Base-by-base conservation (phyloP, 2,329 filamentous ascomycete species). In the Fusarium nodosum region DNA sequence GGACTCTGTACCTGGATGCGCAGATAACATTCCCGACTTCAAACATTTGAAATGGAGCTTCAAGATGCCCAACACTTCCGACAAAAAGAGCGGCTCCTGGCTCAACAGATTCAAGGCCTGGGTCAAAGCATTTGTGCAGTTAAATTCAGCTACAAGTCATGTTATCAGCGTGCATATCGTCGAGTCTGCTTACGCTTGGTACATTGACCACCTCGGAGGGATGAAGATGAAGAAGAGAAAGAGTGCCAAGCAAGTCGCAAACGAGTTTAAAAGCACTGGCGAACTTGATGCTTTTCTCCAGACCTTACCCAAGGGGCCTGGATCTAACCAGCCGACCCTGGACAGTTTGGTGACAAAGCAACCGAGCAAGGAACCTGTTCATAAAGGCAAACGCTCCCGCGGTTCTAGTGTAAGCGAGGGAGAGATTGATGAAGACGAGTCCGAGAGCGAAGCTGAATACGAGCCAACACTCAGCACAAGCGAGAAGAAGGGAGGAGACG, bases 91-190 rank as follows among this genome's bases (percentile, higher is more conserved):
- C 16, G 77, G 77, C 12, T 76, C 77, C 6, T 81, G 79, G 79
- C 62, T 68, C n/a, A 66, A 68, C n/a, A 71, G 79, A 50, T 77
- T 81, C 56, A 73, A 76, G 50, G 76, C 77, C 52, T 81, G 79
- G 79, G 68, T 74, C 30, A 72, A 73, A 16, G 71, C 73, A 7
- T 79, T 82, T 74, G 68, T 51, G 46, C 59, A 5, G 13, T 60
- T 63, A 55, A 81, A 81, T 54, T 39, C 52, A 15, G 60, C 70
- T 7, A 63, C 67, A 20, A 44, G 68, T 30, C 36, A 62, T 26
- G 56, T 62, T 34, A 73, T 79, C 20, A 76, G 73, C 3, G 66
- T 75, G 9, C 46, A 31, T 2, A 36, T 78, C 30, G 60, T 70
- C 9, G 54, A 69, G 24, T 71, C 70, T 18, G 78, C 75, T 15